Conservation (phyloP, 2,329 filamentous ascomycete species). For the Escovopsis sp. region DNA sequence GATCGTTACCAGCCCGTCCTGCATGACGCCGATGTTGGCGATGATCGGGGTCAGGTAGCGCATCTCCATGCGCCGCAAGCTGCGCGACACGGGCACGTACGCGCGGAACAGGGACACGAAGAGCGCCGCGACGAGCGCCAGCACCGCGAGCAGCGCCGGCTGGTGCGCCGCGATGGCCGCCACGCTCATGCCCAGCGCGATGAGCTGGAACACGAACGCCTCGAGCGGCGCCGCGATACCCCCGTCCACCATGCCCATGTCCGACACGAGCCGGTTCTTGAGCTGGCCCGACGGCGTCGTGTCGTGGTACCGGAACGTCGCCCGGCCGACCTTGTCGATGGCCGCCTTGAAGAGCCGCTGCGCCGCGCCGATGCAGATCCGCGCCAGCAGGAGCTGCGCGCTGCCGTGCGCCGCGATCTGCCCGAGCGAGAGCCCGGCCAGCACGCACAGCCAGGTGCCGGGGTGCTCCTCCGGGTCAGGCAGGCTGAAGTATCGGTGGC, state of each 20-base stretch:
- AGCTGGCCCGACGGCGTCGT: conserved; percentile 75
- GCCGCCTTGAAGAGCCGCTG: conserved; percentile 60
- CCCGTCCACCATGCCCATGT: conserved; percentile 80
- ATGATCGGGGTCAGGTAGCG: conserved; percentile 77
- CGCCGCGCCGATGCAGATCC: conserved; percentile 69
- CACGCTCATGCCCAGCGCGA: conserved; percentile 60
- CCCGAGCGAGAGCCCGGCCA: conserved; percentile 48
- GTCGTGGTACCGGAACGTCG: conserved; percentile 84
- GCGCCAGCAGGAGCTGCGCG: conserved; percentile 52
- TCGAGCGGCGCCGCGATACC: conserved; percentile 66
- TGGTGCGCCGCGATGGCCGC: conserved; percentile 68
- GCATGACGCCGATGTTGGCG: conserved; percentile 79
- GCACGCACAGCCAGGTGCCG: conserved; percentile 57
- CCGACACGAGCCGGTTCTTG: conserved; percentile 84
- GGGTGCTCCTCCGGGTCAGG: conserved; percentile 56
- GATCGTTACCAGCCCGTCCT: conserved; percentile 77
- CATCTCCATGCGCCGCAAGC: conserved; percentile 73
- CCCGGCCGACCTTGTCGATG: conserved; percentile 58
- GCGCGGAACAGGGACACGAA: conserved; percentile 62
- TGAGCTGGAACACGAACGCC: conserved; percentile 50
- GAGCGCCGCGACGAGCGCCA: conserved; percentile 47
- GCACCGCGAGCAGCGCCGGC: conserved; percentile 60
- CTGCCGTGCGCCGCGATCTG: conserved; percentile 46
- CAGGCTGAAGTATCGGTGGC: conserved; percentile 15
- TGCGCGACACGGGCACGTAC: conserved; percentile 74